A percentile compares a stretch with the other conserved stretches of the same genome.
These are phyloP conservation scores for Aspergillus carlsbadensis DNA, from an alignment of 495 filamentous ascomycete species.

Conservation along the genomic window DNA sequence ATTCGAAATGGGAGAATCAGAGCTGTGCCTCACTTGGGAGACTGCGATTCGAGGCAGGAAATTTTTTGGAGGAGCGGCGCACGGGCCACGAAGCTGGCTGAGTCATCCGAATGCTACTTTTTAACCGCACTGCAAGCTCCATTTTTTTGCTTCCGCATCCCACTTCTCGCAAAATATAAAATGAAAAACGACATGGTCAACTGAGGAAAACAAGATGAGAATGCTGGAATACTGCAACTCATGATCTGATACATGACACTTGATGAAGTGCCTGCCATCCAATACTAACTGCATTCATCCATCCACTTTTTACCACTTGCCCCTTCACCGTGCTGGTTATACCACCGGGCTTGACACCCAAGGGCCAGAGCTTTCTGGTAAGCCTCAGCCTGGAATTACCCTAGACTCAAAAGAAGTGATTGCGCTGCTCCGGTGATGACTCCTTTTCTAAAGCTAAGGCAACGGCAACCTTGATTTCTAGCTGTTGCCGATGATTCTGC, in stretches of 20 bases:
- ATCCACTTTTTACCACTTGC: neutral
- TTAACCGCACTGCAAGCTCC: slow-evolving; percentile 22
- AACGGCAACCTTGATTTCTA: slow-evolving; percentile 68
- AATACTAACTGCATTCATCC: slow-evolving; percentile 15
- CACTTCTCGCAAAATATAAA: neutral
- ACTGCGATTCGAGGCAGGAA: slow-evolving; percentile 3
- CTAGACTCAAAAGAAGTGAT: slow-evolving; percentile 15
- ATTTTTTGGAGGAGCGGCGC: slow-evolving; percentile 30
- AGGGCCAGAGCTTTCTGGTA: slow-evolving; percentile 26
- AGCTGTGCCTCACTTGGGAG: slow-evolving; percentile 4
- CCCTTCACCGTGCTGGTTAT: slow-evolving; percentile 2
- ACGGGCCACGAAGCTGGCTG: slow-evolving; percentile 19
- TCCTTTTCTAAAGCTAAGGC: slow-evolving; percentile 48
- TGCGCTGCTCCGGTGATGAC: slow-evolving; percentile 41
- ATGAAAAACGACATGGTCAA: neutral
- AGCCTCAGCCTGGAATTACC: slow-evolving; percentile 19
- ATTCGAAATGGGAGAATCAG: slow-evolving; percentile 1
- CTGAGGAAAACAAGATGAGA: slow-evolving; percentile 12
- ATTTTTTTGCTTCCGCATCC: slow-evolving; percentile 21
- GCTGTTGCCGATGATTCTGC: slow-evolving; percentile 69
- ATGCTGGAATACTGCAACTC: slow-evolving; percentile 14
- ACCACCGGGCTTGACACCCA: slow-evolving; percentile 9
- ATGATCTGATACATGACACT: slow-evolving; percentile 17
- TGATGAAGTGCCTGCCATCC: slow-evolving; percentile 4
- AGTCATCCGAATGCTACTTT: slow-evolving; percentile 34